A percentile compares a stretch with the other conserved stretches of the same genome.
These are phyloP conservation scores for Camelina laxa DNA, from an alignment of 345 rosid genomes.

Conservation along the genomic window DNA sequence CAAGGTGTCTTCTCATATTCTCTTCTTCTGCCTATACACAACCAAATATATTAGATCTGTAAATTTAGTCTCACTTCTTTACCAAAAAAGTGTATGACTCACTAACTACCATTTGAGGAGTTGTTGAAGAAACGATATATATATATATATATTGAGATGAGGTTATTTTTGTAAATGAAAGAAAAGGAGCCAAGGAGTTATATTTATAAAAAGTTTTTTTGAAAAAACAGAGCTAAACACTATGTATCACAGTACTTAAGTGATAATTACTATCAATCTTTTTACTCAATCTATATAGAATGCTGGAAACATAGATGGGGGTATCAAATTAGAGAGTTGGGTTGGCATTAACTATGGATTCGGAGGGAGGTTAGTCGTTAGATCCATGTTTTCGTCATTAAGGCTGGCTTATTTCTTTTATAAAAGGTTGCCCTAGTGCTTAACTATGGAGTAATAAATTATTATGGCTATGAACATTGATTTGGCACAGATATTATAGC, in stretches of 20 bases:
- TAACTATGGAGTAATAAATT: background rate
- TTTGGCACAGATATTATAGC: background rate
- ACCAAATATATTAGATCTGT: background rate
- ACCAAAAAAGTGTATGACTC: background rate
- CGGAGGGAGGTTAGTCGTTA: constrained; percentile 32
- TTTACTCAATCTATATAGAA: constrained; percentile 21
- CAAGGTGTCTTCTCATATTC: constrained; percentile 34
- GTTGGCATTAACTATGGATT: constrained; percentile 32
- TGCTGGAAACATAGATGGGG: background rate
- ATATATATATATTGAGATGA: background rate
- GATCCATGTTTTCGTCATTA: constrained; percentile 14
- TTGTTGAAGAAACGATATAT: background rate
- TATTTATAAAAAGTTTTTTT: background rate
- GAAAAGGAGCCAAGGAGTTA: background rate
- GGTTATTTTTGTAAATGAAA: background rate
- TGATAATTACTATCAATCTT: background rate
- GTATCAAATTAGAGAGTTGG: background rate
- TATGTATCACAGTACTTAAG: background rate
- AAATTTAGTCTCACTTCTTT: background rate
- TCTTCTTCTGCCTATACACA: constrained; percentile 32
- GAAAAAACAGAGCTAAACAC: background rate
- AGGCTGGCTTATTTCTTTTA: background rate
- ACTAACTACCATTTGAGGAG: constrained; percentile 20
- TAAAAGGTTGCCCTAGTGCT: background rate
- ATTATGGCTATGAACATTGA: background rate